Percentiles rank a stretch among this genome's conserved stretches.
Conservation (phyloP, 768 basidiomycete species). For the Leccinum longicurvipes region DNA sequence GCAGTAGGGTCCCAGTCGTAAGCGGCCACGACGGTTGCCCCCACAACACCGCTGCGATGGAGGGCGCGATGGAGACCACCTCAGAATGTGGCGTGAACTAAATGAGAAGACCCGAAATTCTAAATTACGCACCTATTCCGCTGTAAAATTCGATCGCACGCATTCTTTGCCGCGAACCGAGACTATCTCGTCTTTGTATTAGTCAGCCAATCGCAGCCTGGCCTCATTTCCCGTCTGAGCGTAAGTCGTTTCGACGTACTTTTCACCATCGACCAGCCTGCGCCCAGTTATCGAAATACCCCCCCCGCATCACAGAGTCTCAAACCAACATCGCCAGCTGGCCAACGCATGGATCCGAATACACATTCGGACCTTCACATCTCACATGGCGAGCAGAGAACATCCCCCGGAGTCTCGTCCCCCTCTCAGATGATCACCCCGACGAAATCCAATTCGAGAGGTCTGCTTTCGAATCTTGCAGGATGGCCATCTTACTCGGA, state of each 20-base stretch:
- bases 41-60: constrained; percentile 44
- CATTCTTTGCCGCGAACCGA: too few relatives aligned
- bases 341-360: constrained; percentile 6
- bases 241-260: not conserved
- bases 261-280: constrained; percentile 8
- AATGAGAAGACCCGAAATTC: not conserved
- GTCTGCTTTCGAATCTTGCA: constrained; percentile 11
- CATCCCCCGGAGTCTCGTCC: not conserved
- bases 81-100: constrained; percentile 25
- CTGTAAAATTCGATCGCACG: constrained; percentile 66
- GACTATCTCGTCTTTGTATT: too few relatives aligned
- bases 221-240: constrained; percentile 13
- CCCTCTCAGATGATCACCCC: constrained; percentile 11
- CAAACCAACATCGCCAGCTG: not conserved
- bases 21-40: constrained; percentile 52
- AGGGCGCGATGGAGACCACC: constrained; percentile 75
- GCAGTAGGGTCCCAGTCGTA: constrained; percentile 83
- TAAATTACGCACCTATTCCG: constrained; percentile 57
- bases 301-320: not conserved
- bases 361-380: constrained; percentile 1
- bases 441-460: constrained; percentile 6
- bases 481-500: constrained; percentile 17
- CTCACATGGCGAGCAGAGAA: constrained; percentile 2
- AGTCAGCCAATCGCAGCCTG: constrained; percentile 21
- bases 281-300: not conserved